Conservation (phyloP, 2,329 filamentous ascomycete genomes). For the Monosporascus sp. region DNA sequence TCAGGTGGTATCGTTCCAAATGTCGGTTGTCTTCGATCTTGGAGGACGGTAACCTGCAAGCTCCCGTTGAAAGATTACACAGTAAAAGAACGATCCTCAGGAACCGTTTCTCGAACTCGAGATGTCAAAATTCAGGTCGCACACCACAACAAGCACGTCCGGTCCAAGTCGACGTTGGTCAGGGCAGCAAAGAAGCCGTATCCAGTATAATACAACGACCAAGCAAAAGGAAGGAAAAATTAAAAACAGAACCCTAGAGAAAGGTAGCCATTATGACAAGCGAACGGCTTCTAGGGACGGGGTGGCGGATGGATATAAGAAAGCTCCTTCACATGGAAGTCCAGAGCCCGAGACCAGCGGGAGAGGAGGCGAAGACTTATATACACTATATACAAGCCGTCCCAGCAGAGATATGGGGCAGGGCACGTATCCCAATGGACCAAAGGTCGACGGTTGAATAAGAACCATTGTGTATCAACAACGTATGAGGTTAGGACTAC, state of each 20-base stretch:
- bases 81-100: background rate
- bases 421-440: constrained; percentile 13
- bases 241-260: constrained; percentile 25
- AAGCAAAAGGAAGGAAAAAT: constrained; percentile 11
- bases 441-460: constrained; percentile 19
- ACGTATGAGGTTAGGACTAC: constrained; percentile 20
- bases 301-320: constrained; percentile 20
- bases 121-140: background rate
- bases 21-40: background rate
- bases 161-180: background rate
- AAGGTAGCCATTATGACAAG: constrained; percentile 36
- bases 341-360: constrained; percentile 24
- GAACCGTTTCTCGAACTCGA: background rate
- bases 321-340: constrained; percentile 18
- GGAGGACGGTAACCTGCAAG: background rate
- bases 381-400: constrained; percentile 13
- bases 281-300: constrained; percentile 27
- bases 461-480: constrained; percentile 17
- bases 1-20: background rate
- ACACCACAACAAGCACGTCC: background rate
- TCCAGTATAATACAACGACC: constrained; percentile 26
- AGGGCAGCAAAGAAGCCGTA: constrained; percentile 6
- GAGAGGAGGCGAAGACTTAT: constrained; percentile 44
- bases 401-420: background rate
- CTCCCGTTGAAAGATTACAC: background rate